Evolutionary conservation across 495 filamentous ascomycete species (phyloP), one percentile per base, ranked within the genome.

Genomic region (Sordaria brevicollis): DNA sequence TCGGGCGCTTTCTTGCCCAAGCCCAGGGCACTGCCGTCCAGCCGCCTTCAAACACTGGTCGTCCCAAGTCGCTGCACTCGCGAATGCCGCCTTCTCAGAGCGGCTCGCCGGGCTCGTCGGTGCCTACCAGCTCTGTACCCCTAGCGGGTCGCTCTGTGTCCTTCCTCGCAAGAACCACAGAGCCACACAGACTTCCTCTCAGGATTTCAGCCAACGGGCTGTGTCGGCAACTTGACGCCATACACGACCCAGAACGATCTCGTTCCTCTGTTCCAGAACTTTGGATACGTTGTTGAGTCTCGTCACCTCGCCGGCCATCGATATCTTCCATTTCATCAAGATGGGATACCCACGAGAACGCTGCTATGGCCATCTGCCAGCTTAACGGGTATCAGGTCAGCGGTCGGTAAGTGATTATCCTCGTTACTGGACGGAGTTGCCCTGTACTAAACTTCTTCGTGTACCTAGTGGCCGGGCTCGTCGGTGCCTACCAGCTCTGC

Each of bases 331-430:
- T 0, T 99, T 99, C 77, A 91, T 99, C 80, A 99, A 99, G 86
- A 97, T 99, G n/a, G 94, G 95, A 98, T 75, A 91, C 89, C 4
- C 95, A 99, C 72, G 95, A 99, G 79, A 97, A 98, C 81, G 95
- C 95, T 9, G 94, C 95, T 17, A 97, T 95, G 92, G 93, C 95
- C 19, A 99, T 99, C 76, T 99, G 95, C 80, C 94, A 97, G 75
- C 83, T 99, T 70, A 97, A 91, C 75, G 93, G 94, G 9, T 97
- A 97, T 80, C 95, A 97, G 76, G 95, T 99, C 74, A 97, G 98
- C 75, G 95, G 95, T 34, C 91, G 95, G 75, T 97, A 74, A 54
- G 69, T 62, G 25, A 62, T 15, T 7, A 5, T 29, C 75, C 62
- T 70, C 65, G 8, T 15, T 73, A 3, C 29, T 68, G 21, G n/a